Evolutionary conservation across 2,329 filamentous ascomycete genomes (phyloP).

Genomic region (Cladophialophora bantiana): DNA sequence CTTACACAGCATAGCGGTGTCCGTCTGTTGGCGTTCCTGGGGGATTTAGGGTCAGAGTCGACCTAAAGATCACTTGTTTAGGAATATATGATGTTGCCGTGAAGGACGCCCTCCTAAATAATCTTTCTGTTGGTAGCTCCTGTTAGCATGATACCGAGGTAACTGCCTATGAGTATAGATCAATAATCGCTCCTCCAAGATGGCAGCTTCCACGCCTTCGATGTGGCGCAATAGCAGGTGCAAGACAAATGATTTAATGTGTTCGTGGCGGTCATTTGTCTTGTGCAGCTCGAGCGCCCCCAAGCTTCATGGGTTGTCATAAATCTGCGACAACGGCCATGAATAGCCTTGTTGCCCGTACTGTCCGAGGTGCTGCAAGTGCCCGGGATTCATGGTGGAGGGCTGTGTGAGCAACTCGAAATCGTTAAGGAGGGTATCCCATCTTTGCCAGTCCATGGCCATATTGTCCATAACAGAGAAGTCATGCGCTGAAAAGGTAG

Average conservation of each 20-base stretch:
- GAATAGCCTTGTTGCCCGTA: constrained; percentile 19
- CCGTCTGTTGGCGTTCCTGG: neutral
- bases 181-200: neutral
- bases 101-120: neutral
- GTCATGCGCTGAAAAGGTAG: constrained; percentile 18
- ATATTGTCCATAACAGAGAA: constrained; percentile 19
- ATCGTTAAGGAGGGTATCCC: constrained; percentile 33
- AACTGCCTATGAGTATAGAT: neutral
- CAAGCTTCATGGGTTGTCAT: neutral
- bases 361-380: constrained; percentile 11
- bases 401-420: constrained; percentile 19
- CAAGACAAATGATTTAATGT: neutral
- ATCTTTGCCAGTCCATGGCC: constrained; percentile 36
- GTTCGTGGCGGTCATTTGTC: neutral
- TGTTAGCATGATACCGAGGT: neutral
- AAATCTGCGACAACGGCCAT: constrained; percentile 12
- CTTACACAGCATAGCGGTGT: neutral
- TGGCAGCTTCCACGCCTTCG: neutral
- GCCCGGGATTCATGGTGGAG: constrained; percentile 4
- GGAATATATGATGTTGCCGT: neutral
- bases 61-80: neutral
- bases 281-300: neutral
- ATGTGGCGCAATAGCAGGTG: neutral
- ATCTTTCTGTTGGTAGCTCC: too few species aligned
- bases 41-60: neutral